Conservation (phyloP, 2,329 filamentous ascomycete species). For the Cladosporium sp. region DNA sequence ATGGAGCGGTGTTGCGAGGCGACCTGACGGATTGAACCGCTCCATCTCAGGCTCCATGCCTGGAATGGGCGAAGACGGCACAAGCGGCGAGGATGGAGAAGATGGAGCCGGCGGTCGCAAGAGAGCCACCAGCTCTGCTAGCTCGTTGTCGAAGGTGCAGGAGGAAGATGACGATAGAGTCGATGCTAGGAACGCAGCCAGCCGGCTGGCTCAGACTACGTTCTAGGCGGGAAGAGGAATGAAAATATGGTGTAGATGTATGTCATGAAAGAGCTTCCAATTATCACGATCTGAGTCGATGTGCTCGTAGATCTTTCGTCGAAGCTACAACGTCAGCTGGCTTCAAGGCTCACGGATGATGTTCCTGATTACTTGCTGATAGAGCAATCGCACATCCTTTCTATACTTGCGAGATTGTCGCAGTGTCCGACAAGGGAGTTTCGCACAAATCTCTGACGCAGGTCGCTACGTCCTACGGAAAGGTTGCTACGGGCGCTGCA, state of each 20-base stretch:
- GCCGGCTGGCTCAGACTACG: slow-evolving; percentile 86
- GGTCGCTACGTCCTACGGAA: too few relatives aligned
- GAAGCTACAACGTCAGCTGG: too few relatives aligned
- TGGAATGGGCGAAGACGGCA: slow-evolving; percentile 53
- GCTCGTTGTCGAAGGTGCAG: slow-evolving; percentile 56
- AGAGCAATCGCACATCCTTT: too few relatives aligned
- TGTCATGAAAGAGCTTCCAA: background rate
- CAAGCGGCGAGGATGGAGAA: slow-evolving; percentile 44
- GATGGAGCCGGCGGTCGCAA: slow-evolving; percentile 48
- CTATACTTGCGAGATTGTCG: too few relatives aligned
- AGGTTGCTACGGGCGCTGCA: too few relatives aligned
- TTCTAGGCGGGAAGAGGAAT: slow-evolving; percentile 52
- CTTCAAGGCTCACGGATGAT: too few relatives aligned
- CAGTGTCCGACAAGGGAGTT: too few relatives aligned
- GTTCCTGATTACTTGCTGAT: too few relatives aligned
- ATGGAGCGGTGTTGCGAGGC: slow-evolving; percentile 89
- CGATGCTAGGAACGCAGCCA: slow-evolving; percentile 93
- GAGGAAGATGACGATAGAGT: slow-evolving; percentile 91
- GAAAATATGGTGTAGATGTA: background rate
- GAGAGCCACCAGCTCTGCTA: slow-evolving; percentile 45
- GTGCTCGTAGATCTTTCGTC: too few relatives aligned
- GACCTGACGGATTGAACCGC: slow-evolving; percentile 71
- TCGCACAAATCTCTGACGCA: too few relatives aligned
- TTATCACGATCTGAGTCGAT: too few relatives aligned
- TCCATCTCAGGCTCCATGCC: slow-evolving; percentile 66